Conservation (phyloP, 129 eudicot genomes). For the Saussurea involucrata region DNA sequence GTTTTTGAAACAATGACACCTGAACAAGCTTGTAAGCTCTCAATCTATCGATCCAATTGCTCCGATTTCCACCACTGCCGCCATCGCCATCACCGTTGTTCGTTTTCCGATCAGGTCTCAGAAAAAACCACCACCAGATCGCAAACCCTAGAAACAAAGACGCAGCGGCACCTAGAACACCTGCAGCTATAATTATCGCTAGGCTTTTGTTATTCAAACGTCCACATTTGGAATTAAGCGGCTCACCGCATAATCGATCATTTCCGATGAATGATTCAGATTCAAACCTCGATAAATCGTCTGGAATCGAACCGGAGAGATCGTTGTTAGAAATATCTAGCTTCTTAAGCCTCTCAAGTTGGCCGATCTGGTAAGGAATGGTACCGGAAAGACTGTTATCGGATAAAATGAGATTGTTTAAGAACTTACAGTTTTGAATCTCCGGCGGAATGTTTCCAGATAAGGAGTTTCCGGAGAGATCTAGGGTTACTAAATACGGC, state of each 20-base stretch:
- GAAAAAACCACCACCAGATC: slow-evolving; percentile 68
- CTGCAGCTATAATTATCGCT: slow-evolving; percentile 63
- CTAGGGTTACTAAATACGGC: slow-evolving; percentile 73
- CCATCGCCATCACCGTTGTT: slow-evolving; percentile 34
- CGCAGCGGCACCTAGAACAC: slow-evolving; percentile 58
- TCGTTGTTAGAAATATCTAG: slow-evolving; percentile 45
- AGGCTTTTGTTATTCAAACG: slow-evolving; percentile 43
- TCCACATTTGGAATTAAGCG: slow-evolving; percentile 50
- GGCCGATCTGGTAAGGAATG: slow-evolving; percentile 57
- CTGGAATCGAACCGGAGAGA: slow-evolving; percentile 57
- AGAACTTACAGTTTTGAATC: slow-evolving; percentile 54
- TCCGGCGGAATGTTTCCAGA: slow-evolving; percentile 59
- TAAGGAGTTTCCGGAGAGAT: slow-evolving; percentile 52
- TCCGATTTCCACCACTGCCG: slow-evolving; percentile 26
- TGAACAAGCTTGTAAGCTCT: slow-evolving; percentile 55
- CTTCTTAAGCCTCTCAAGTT: slow-evolving; percentile 54
- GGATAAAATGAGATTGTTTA: slow-evolving; percentile 43
- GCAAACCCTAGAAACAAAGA: slow-evolving; percentile 60
- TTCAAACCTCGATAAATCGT: slow-evolving; percentile 38
- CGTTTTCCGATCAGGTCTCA: slow-evolving; percentile 29
- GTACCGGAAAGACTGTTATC: slow-evolving; percentile 52
- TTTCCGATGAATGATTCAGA: slow-evolving; percentile 46
- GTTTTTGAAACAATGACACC: slow-evolving; percentile 63
- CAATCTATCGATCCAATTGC: slow-evolving; percentile 55
- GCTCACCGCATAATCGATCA: slow-evolving; percentile 59